Percentiles rank a stretch among this genome's conserved stretches.
phyloP scores from a whole-genome alignment of 768 basidiomycete genomes.

The Clitopilus hobsonii region DNA sequence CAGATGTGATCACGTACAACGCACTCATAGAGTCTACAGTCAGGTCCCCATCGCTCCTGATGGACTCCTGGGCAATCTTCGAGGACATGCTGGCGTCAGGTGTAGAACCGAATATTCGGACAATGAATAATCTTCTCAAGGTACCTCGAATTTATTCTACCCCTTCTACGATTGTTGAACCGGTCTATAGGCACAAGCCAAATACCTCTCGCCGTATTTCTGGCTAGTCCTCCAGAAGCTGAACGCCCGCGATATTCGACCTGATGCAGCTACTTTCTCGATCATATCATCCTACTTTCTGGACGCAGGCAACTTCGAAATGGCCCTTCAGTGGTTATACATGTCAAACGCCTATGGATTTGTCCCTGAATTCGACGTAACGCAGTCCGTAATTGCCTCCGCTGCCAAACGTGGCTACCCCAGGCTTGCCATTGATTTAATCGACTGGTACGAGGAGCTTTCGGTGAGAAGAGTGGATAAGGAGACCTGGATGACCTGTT shows the following conservation, averaged over 20 bases:
- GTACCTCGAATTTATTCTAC: slow-evolving; percentile 30
- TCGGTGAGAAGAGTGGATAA: slow-evolving; percentile 49
- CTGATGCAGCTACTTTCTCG: slow-evolving; percentile 51
- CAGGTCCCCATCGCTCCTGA: slow-evolving; percentile 28
- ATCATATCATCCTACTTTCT: slow-evolving; percentile 45
- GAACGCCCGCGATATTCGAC: slow-evolving; percentile 40
- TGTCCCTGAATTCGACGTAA: slow-evolving; percentile 42
- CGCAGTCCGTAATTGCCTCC: slow-evolving; percentile 46
- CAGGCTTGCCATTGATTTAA: slow-evolving; percentile 70
- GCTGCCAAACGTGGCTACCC: slow-evolving; percentile 52
- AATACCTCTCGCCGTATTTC: slow-evolving; percentile 30
- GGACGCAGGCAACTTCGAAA: slow-evolving; percentile 52
- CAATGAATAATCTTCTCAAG: slow-evolving; percentile 57
- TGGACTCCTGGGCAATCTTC: slow-evolving; percentile 60
- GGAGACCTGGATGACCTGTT: slow-evolving; percentile 60
- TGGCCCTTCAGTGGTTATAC: slow-evolving; percentile 56
- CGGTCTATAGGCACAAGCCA: slow-evolving; percentile 40
- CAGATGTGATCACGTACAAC: slow-evolving; percentile 54
- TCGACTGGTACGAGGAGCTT: slow-evolving; percentile 50
- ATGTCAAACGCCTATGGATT: slow-evolving; percentile 51
- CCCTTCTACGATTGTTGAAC: slow-evolving; percentile 8
- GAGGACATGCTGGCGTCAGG: slow-evolving; percentile 61
- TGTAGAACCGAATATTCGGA: slow-evolving; percentile 42
- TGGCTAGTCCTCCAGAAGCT: slow-evolving; percentile 54
- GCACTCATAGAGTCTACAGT: slow-evolving; percentile 48